Evolutionary conservation across 2,329 filamentous ascomycete genomes (phyloP), one percentile per base, ranked within the genome.

Genomic region (Penicillium sp.): DNA sequence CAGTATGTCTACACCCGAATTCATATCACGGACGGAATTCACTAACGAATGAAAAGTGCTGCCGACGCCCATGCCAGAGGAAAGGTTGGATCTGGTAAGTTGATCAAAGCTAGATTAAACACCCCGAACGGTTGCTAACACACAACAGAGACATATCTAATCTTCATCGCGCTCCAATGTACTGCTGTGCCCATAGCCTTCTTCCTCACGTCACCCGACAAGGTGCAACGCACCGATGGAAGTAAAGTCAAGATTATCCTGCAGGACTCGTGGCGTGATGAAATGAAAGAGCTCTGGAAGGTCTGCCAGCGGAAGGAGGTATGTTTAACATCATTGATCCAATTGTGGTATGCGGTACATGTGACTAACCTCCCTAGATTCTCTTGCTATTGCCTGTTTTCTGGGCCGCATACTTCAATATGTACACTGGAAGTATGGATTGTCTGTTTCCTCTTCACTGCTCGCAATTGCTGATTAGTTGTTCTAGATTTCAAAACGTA

Each of bases 401-500:
- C 64, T 79, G 77, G 73, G 75, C 76, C 0, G 73, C 74, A 0
- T 78, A 78, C 58, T 79, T 79, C 64, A 79, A 79, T 49, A 75
- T 79, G 55, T 79, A 79, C 56, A 71, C 56, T 31, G 76, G 78
- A 54, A 72, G 66, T 69, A 59, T 42, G 65, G 35, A 29, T 12
- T 15, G 0, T 5, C 3, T 45, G 21, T n/a, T 7, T 12, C 0
- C 6, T 41, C 29, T 43, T 3, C 2, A 35, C 1, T 3, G 8
- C 10, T 31, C 21, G 0, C n/a, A 25, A 31, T 23, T 10, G 25
- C 59, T 67, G 25, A 66, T 23, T 8, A 13, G 1, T 21, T 41
- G 6, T 1, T 13, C 9, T n/a, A 49, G 81, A 82, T 62, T 83
- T 82, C 60, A 76, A 81, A 53, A 75, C 79, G 0, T 82, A 79